A percentile compares a stretch with the other conserved stretches of the same genome.
These are phyloP conservation scores for Kwoniella sp. DNA, from an alignment of 768 basidiomycete species.

Conservation along the genomic window DNA sequence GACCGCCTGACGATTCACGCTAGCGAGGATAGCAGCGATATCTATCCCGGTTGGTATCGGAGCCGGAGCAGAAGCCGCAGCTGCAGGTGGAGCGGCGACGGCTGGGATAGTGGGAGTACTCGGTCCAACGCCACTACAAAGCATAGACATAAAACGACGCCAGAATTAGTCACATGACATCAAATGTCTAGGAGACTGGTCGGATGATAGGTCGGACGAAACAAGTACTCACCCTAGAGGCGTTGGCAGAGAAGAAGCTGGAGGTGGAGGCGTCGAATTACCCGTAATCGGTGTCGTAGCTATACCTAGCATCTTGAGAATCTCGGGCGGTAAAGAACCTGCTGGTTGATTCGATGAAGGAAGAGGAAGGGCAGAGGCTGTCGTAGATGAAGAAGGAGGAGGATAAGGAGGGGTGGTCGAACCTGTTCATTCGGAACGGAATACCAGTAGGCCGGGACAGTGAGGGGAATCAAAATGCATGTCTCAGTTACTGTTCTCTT, in stretches of 20 bases:
- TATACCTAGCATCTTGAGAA: conserved; percentile 43
- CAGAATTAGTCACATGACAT: too few relatives aligned
- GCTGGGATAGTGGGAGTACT: not conserved
- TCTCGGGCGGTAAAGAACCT: conserved; percentile 36
- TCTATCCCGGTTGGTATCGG: conserved; percentile 19
- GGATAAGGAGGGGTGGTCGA: conserved; percentile 27
- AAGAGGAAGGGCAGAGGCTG: not conserved
- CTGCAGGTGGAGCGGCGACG: not conserved
- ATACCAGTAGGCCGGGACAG: not conserved
- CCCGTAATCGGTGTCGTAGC: not conserved
- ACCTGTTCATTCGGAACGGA: conserved; percentile 16
- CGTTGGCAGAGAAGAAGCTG: not conserved
- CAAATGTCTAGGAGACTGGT: too few relatives aligned
- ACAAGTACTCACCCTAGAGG: not conserved
- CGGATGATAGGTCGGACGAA: too few relatives aligned
- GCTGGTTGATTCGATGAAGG: conserved; percentile 13
- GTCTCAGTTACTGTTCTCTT: conserved; percentile 25
- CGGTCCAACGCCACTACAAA: not conserved
- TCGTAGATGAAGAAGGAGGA: conserved; percentile 1
- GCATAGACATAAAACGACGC: not conserved
- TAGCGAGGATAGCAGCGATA: conserved; percentile 42
- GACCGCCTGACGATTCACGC: conserved; percentile 6
- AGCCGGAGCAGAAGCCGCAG: conserved; percentile 9
- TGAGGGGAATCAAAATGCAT: conserved; percentile 12
- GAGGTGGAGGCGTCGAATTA: not conserved